Percentiles rank a stretch among this genome's conserved stretches.
Conservation (phyloP, 345 rosid species). For the Clarkia xantiana region DNA sequence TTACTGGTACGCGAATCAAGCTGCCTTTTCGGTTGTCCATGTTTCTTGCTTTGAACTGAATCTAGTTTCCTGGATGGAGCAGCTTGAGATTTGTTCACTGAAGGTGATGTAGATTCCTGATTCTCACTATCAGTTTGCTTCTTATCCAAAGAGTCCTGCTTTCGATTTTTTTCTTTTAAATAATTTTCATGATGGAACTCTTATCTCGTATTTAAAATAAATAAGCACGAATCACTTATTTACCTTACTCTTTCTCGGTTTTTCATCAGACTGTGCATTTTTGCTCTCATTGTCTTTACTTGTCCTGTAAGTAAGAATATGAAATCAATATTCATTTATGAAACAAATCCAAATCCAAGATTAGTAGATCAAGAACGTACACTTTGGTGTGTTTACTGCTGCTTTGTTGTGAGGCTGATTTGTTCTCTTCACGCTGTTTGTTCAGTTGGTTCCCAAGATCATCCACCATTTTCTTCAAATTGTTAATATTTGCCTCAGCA, state of each 20-base stretch:
- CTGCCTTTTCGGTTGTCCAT: no score
- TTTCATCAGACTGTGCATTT: conserved; percentile 19
- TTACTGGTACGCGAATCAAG: neutral
- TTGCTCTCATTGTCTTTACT: conserved; percentile 32
- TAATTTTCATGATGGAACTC: neutral
- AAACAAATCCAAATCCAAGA: neutral
- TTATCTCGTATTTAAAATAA: neutral
- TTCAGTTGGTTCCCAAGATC: conserved; percentile 39
- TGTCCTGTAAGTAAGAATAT: conserved; percentile 23
- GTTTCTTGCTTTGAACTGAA: no score
- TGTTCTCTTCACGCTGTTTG: conserved; percentile 30
- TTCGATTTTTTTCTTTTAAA: no score
- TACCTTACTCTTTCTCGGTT: conserved; percentile 43
- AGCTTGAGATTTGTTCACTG: conserved; percentile 21
- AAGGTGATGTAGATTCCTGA: neutral
- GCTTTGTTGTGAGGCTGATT: conserved; percentile 12
- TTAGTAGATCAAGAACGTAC: conserved; percentile 20
- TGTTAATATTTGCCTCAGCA: conserved; percentile 45
- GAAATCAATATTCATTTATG: no score
- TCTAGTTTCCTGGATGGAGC: conserved; percentile 11
- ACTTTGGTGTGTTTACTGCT: conserved; percentile 20
- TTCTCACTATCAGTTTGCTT: no score
- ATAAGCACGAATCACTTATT: neutral
- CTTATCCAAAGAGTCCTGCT: neutral
- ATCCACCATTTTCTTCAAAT: conserved; percentile 47